Conservation (phyloP, 2,329 filamentous ascomycete genomes). For the Arthroderma sp. region DNA sequence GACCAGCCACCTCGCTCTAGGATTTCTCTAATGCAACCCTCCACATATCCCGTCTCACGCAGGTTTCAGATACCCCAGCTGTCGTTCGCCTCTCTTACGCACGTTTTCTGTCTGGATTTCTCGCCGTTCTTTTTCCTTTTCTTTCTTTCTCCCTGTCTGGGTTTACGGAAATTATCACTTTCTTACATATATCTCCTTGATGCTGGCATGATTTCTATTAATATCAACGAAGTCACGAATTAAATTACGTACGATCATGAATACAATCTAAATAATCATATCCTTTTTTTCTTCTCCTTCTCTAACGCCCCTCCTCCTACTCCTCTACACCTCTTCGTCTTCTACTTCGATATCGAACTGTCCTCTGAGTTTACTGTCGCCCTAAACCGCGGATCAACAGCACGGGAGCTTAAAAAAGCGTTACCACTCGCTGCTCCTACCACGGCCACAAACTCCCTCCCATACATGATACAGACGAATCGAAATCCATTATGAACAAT, state of each 20-base stretch:
- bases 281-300: background rate
- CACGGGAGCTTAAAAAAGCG: background rate
- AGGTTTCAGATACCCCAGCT: too few species aligned
- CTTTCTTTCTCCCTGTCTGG: conserved; percentile 10
- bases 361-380: background rate
- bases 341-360: background rate
- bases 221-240: background rate
- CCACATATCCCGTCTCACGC: too few species aligned
- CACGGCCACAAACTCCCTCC: conserved; percentile 3
- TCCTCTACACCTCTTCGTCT: background rate
- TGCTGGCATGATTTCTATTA: background rate
- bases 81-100: too few species aligned
- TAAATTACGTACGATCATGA: background rate
- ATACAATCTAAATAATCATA: background rate
- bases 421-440: background rate
- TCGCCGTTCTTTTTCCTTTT: background rate
- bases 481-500: conserved; percentile 29
- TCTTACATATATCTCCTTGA: background rate
- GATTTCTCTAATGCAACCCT: too few species aligned
- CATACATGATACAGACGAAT: conserved; percentile 13
- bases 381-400: background rate
- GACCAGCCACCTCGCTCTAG: too few species aligned
- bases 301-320: background rate
- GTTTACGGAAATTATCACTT: conserved; percentile 5
- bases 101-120: too few species aligned